These are phyloP conservation scores for Fonsecaea erecta DNA, from an alignment of 2,329 filamentous ascomycete genomes.

Conservation along the genomic window DNA sequence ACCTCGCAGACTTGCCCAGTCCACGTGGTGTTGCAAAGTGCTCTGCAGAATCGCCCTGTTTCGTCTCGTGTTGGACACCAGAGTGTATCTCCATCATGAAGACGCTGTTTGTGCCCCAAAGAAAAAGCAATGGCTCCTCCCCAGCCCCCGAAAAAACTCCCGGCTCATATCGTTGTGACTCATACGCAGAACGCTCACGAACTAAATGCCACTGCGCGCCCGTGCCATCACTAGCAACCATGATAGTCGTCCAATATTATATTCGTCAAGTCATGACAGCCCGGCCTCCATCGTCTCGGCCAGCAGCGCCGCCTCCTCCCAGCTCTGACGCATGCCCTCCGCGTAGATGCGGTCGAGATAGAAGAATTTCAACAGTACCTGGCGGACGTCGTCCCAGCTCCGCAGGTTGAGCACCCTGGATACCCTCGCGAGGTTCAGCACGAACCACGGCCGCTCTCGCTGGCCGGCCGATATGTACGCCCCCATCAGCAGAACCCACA, in stretches of 20 bases:
- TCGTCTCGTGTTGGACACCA: neutral
- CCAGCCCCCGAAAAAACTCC: neutral
- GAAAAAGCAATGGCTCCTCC: neutral
- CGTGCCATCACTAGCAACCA: neutral
- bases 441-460: slow-evolving; percentile 25
- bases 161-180: neutral
- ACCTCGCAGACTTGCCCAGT: neutral
- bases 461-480: slow-evolving; percentile 24
- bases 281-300: slow-evolving; percentile 20
- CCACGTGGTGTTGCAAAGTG: neutral
- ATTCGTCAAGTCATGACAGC: neutral
- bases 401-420: slow-evolving; percentile 15
- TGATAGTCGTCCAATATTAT: neutral
- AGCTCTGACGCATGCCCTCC: slow-evolving; percentile 22
- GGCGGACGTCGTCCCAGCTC: slow-evolving; percentile 20
- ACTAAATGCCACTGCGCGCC: neutral
- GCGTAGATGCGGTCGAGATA: slow-evolving; percentile 28
- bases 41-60: neutral
- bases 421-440: slow-evolving; percentile 22
- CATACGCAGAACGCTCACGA: slow-evolving; percentile 6
- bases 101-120: neutral
- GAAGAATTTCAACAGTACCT: slow-evolving; percentile 17
- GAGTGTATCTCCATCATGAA: no score
- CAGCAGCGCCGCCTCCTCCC: slow-evolving; percentile 25
- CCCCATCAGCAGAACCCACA: slow-evolving; percentile 24